Conservation (phyloP, 2,329 filamentous ascomycete species). For the Teratosphaeria viscida region DNA sequence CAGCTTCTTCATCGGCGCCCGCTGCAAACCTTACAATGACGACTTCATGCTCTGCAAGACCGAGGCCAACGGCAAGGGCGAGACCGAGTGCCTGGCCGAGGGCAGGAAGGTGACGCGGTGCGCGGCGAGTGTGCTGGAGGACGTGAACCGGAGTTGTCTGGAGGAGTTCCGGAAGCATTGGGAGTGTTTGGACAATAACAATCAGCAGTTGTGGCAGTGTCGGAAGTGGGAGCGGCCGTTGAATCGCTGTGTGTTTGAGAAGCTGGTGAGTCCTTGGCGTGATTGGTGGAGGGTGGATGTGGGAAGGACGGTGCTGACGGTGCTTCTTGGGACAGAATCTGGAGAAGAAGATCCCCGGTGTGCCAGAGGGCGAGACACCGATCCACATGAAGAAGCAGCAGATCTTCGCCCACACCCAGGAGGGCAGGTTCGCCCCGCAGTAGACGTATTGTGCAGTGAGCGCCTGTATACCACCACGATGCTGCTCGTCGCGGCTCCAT, state of each 20-base stretch:
- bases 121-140: slow-evolving; percentile 89
- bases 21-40: slow-evolving; percentile 93
- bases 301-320: neutral
- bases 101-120: slow-evolving; percentile 93
- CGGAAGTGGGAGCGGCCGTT: slow-evolving; percentile 76
- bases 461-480: neutral
- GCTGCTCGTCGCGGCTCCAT: neutral
- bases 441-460: neutral
- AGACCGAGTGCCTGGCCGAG: slow-evolving; percentile 92
- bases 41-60: slow-evolving; percentile 99
- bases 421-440: neutral
- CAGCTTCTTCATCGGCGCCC: slow-evolving; percentile 91
- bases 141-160: slow-evolving; percentile 92
- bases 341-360: slow-evolving; percentile 43
- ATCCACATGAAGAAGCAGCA: slow-evolving; percentile 40
- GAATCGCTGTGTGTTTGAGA: slow-evolving; percentile 93
- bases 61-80: slow-evolving; percentile 79
- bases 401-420: slow-evolving; percentile 25
- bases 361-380: slow-evolving; percentile 38
- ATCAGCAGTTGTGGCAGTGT: slow-evolving; percentile 96
- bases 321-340: slow-evolving; percentile 29
- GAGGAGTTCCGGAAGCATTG: slow-evolving; percentile 87
- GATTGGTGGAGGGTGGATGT: neutral
- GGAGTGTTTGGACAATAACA: slow-evolving; percentile 92
- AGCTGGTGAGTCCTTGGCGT: slow-evolving; percentile 60